Evolutionary conservation across 768 basidiomycete genomes (phyloP), one percentile per base, ranked within the genome.

Genomic region (Russula lepida): DNA sequence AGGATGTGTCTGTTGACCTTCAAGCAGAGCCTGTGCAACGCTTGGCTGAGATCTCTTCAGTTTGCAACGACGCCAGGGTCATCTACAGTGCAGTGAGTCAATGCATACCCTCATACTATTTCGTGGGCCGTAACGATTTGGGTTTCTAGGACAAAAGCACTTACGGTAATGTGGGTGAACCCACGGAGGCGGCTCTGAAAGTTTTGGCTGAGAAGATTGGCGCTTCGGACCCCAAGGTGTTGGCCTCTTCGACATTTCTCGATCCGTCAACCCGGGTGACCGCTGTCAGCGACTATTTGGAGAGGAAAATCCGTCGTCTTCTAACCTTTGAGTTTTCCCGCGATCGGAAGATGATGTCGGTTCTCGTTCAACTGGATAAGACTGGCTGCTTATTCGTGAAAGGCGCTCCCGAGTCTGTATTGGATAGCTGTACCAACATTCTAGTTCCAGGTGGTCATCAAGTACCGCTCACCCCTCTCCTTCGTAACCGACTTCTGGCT

Each of bases 271-370:
- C 74, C 39, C 89, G 95, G 56, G 86, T 89, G 54, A 90, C 82
- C 66, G 92, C 88, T 37, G 80, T 98, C 75, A 94, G 88, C 77
- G 86, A 89, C 37, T 79, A 84, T 73, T 86, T 92, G 72, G 92
- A 93, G 65, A 76, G 77, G 55, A 78, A 75, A 17, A 86, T 92
- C 69, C 78, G 84, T 19, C 86, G 94, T 60, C 80, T 97, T 15
- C 76, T 97, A 67, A 99, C 95, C 8, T 95, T 99, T 73, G 95
- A 99, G 73, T 98, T 99, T 75, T 92, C 94, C 23, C 86, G 95
- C 21, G 95, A 98, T 74, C 88, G 95, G 70, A 99, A 98, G 76
- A 95, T 95, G 85, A 98, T 98, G 95, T 97, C 95, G 23, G 95
- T 98, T 54, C 84, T 98, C 54, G 89, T 92, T 41, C 81, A 76